phyloP scores from a whole-genome alignment of 805 yeast genomes.

The Yarrowia bubula region DNA sequence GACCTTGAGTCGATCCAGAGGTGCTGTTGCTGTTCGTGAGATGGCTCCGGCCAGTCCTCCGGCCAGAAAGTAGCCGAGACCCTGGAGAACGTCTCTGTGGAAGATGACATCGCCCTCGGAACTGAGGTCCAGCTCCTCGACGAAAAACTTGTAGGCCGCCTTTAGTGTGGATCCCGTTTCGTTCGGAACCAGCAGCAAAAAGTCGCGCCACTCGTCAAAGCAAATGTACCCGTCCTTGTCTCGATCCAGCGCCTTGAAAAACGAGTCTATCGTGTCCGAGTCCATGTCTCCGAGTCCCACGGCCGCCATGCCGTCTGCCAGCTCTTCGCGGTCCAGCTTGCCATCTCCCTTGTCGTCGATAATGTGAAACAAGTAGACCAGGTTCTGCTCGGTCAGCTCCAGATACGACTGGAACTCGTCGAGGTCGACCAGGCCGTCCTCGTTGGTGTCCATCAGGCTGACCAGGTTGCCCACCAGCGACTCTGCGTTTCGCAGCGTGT shows the following conservation, averaged over 20 bases:
- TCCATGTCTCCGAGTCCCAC: constrained; percentile 56
- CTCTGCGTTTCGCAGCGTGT: constrained; percentile 39
- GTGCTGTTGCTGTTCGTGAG: constrained; percentile 95
- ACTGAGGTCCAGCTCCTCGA: constrained; percentile 76
- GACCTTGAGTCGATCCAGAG: constrained; percentile 92
- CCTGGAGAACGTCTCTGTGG: constrained; percentile 72
- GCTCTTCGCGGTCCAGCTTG: constrained; percentile 59
- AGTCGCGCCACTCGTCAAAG: constrained; percentile 82
- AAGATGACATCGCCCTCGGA: constrained; percentile 92
- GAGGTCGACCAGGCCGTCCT: constrained; percentile 50
- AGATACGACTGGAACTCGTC: constrained; percentile 67
- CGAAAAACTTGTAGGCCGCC: constrained; percentile 78
- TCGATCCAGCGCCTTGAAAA: constrained; percentile 55
- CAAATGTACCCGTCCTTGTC: constrained; percentile 67
- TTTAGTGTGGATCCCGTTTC: constrained; percentile 44
- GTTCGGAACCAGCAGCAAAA: constrained; percentile 78
- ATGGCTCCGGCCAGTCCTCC: constrained; percentile 97
- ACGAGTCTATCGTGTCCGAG: constrained; percentile 50
- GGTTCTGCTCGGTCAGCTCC: constrained; percentile 65
- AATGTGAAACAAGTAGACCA: constrained; percentile 61
- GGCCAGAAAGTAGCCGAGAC: constrained; percentile 86
- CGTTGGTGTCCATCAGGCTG: constrained; percentile 49
- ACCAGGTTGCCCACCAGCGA: constrained; percentile 59
- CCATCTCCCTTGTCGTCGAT: constrained; percentile 78
- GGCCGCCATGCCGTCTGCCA: constrained; percentile 59